These are phyloP conservation scores for Astrocystis sublimbata DNA, from an alignment of 495 filamentous ascomycete genomes.

Conservation along the genomic window DNA sequence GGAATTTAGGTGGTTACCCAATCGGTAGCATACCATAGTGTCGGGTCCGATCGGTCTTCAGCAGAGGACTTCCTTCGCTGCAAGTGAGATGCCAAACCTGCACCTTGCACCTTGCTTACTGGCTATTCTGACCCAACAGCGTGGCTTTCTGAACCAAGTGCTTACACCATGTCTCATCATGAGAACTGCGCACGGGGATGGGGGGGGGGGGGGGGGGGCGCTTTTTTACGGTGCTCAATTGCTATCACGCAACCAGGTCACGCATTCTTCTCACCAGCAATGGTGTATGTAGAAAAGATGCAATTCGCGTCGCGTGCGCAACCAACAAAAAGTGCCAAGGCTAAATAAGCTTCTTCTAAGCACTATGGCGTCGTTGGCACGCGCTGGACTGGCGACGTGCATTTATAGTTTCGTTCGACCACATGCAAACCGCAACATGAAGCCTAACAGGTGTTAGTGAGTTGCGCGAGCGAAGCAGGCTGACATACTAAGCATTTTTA, in stretches of 20 bases:
- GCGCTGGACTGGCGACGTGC: constrained; percentile 1
- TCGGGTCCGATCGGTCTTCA: constrained; percentile 15
- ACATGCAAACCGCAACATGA: constrained; percentile 12
- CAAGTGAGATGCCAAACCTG: constrained; percentile 17
- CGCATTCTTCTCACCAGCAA: too few relatives aligned
- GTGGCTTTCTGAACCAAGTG: neutral
- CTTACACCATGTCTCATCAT: neutral
- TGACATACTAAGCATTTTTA: neutral
- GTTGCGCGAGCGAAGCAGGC: constrained; percentile 6
- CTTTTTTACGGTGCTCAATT: too few relatives aligned
- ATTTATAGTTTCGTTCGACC: neutral
- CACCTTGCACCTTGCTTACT: neutral
- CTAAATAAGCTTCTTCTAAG: constrained; percentile 11
- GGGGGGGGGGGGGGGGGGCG: too few relatives aligned
- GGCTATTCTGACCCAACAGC: neutral
- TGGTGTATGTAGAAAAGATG: too few relatives aligned
- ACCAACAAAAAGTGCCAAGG: neutral
- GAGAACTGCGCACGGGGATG: neutral
- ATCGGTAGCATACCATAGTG: constrained; percentile 14
- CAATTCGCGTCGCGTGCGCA: neutral
- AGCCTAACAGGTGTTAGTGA: constrained; percentile 13
- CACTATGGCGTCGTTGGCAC: constrained; percentile 8
- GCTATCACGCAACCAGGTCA: neutral
- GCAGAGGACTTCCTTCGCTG: neutral
- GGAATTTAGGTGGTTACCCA: neutral